Conservation (phyloP, 805 yeast genomes). For the Lachancea thermotolerans region DNA sequence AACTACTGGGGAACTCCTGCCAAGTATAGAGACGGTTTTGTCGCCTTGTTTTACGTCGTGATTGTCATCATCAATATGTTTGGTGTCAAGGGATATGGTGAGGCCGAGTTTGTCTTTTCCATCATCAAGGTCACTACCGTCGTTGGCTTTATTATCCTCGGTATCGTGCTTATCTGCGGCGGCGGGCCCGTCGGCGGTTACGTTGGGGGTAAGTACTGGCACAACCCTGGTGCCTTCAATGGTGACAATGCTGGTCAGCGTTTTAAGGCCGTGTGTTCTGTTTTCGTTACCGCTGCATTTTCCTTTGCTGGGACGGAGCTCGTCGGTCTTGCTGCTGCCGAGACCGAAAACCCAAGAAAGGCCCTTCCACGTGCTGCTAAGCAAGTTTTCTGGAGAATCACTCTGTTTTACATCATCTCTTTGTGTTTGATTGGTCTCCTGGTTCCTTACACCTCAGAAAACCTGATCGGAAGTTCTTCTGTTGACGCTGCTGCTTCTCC, state of each 20-base stretch:
- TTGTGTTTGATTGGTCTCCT: slow-evolving; percentile 40
- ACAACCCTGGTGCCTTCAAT: slow-evolving; percentile 58
- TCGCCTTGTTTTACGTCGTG: slow-evolving; percentile 43
- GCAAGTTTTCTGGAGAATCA: slow-evolving; percentile 51
- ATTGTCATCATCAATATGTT: slow-evolving; percentile 44
- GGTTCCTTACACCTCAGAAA: slow-evolving; percentile 48
- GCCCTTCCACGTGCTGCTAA: slow-evolving; percentile 46
- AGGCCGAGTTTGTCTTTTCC: slow-evolving; percentile 46
- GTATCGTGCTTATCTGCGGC: slow-evolving; percentile 43
- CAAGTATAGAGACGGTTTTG: slow-evolving; percentile 43
- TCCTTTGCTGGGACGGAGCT: slow-evolving; percentile 50
- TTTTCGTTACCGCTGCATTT: slow-evolving; percentile 49
- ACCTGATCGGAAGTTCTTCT: slow-evolving; percentile 40
- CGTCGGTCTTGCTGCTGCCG: slow-evolving; percentile 47
- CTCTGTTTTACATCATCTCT: slow-evolving; percentile 41
- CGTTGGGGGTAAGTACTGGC: slow-evolving; percentile 42
- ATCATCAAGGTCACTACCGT: slow-evolving; percentile 44
- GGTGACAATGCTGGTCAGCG: slow-evolving; percentile 22
- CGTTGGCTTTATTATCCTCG: slow-evolving; percentile 47
- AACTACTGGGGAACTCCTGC: slow-evolving; percentile 42
- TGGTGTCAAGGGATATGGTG: slow-evolving; percentile 51
- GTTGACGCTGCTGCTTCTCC: slow-evolving; percentile 68
- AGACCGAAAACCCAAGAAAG: slow-evolving; percentile 41
- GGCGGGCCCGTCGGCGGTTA: slow-evolving; percentile 40
- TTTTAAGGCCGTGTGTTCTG: slow-evolving; percentile 48